Percentiles rank a stretch among this genome's conserved stretches.
These are phyloP conservation scores for Candida sanyaensis DNA, from an alignment of 1,139 yeast species.

Conservation along the genomic window DNA sequence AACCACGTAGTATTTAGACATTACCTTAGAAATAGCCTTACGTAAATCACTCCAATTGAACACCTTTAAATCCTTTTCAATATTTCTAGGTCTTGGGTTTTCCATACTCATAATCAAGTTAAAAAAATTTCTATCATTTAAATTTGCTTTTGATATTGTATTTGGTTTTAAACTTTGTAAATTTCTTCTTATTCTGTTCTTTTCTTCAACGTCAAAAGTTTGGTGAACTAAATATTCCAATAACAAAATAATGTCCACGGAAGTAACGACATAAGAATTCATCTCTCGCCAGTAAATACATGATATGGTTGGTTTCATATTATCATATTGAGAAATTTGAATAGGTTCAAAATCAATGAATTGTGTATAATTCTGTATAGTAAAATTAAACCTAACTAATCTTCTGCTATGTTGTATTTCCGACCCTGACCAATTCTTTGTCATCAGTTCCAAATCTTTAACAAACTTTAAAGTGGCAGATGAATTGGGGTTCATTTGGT, in stretches of 20 bases:
- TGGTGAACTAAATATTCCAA: slow-evolving; percentile 60
- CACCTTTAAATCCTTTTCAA: slow-evolving; percentile 73
- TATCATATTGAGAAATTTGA: slow-evolving; percentile 17
- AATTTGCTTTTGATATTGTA: slow-evolving; percentile 55
- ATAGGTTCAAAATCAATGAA: slow-evolving; percentile 30
- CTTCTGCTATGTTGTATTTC: slow-evolving; percentile 34
- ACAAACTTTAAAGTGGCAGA: slow-evolving; percentile 13
- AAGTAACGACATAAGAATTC: slow-evolving; percentile 55
- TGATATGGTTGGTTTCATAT: slow-evolving; percentile 43
- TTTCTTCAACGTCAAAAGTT: slow-evolving; percentile 65
- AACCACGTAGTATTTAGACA: slow-evolving; percentile 52
- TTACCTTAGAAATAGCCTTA: slow-evolving; percentile 60
- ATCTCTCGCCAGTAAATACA: slow-evolving; percentile 65
- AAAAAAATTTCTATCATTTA: slow-evolving; percentile 52
- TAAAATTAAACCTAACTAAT: slow-evolving; percentile 36
- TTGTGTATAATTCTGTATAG: slow-evolving; percentile 21
- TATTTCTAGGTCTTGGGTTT: slow-evolving; percentile 69
- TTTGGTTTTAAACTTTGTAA: slow-evolving; percentile 65
- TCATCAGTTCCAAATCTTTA: slow-evolving; percentile 21
- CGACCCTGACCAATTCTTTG: slow-evolving; percentile 33
- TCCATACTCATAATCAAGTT: slow-evolving; percentile 63
- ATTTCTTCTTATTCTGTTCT: slow-evolving; percentile 69
- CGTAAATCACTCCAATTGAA: slow-evolving; percentile 59
- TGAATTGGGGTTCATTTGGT: slow-evolving; percentile 10
- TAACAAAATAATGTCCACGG: slow-evolving; percentile 63